Conservation (phyloP, 129 eudicot genomes). For the Centella asiatica region DNA sequence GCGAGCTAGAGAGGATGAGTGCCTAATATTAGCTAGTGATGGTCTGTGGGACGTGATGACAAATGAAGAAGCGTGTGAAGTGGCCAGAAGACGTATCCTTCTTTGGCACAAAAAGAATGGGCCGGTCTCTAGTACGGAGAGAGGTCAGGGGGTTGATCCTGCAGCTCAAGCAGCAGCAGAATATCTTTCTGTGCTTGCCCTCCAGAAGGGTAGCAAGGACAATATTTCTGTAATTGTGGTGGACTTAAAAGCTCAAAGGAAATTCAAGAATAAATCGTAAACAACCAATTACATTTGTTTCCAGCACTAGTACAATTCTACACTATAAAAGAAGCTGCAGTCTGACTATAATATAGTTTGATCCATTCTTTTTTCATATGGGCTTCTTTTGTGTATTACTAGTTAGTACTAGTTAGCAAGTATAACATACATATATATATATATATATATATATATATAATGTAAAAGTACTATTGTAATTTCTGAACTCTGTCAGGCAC, state of each 20-base stretch:
- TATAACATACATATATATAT: too few relatives aligned
- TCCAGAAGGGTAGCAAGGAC: conserved; percentile 79
- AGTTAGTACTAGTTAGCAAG: conserved; percentile 10
- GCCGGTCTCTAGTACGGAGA: conserved; percentile 16
- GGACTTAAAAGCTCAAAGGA: conserved; percentile 74
- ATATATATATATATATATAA: too few relatives aligned
- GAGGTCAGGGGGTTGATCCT: conserved; percentile 47
- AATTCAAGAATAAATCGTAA: conserved; percentile 58
- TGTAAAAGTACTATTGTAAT: too few relatives aligned
- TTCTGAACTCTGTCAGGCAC: background rate
- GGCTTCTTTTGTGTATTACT: conserved; percentile 55
- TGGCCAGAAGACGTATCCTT: conserved; percentile 54
- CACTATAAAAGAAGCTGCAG: background rate
- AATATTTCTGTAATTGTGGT: conserved; percentile 75
- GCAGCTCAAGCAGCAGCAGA: conserved; percentile 88
- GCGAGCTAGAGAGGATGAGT: conserved; percentile 73
- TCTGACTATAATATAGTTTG: conserved; percentile 26
- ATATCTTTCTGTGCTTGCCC: conserved; percentile 57
- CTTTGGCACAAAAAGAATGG: conserved; percentile 87
- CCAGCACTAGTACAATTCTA: background rate
- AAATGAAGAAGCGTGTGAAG: conserved; percentile 76
- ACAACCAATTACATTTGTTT: conserved; percentile 10
- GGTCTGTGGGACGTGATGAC: conserved; percentile 85
- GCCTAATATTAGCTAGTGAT: conserved; percentile 71
- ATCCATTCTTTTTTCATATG: conserved; percentile 63